These are phyloP conservation scores for Vitis vinifera DNA, from an alignment of 164 flowering plant genomes.

Conservation along the genomic window ASM3070453v1 NC_081805.1:25731501-25732000, in stretches of 20 bases:
- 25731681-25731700: too few species aligned
- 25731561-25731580: too few species aligned
- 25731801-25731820: neutral
- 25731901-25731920: neutral
- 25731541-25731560: too few species aligned
- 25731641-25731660: too few species aligned
- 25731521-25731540: too few species aligned
- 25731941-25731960: constrained; percentile 9
- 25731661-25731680: too few species aligned
- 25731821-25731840: neutral
- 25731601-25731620: too few species aligned
- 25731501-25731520: neutral
- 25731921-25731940: constrained; percentile 4
- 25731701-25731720: too few species aligned
- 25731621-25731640: too few species aligned
- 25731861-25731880: neutral
- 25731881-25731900: neutral
- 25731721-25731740: neutral
- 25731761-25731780: too few species aligned
- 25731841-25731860: neutral
- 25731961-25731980: neutral
- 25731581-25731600: too few species aligned
- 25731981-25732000: constrained; percentile 7
- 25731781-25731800: constrained; percentile 3
- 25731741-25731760: constrained; percentile 6